Percentiles rank a stretch among this genome's conserved stretches.
Evolutionary conservation across 345 rosid species (phyloP).

Genomic region (Ailanthus altissimus): DNA sequence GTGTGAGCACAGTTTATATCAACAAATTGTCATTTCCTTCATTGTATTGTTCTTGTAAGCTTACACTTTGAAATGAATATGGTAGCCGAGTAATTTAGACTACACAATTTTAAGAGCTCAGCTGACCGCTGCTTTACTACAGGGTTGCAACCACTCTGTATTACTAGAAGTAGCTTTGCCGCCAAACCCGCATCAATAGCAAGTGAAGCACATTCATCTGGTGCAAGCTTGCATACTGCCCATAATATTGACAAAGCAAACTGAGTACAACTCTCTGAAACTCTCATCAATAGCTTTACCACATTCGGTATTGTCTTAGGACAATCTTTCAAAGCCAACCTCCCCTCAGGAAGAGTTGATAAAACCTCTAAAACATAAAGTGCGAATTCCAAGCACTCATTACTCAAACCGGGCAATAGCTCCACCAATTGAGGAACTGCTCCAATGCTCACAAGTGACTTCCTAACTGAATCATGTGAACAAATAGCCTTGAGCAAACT

Average conservation of each 20-base stretch:
- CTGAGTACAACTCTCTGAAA: conserved; percentile 61
- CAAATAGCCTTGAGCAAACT: conserved; percentile 51
- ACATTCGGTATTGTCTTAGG: conserved; percentile 49
- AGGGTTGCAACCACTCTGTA: conserved; percentile 65
- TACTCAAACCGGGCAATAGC: conserved; percentile 44
- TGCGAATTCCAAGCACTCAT: conserved; percentile 56
- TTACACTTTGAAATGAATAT: conserved; percentile 68
- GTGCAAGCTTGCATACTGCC: conserved; percentile 61
- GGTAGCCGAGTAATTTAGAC: conserved; percentile 61
- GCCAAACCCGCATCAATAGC: conserved; percentile 70
- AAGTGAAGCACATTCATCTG: conserved; percentile 54
- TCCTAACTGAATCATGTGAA: conserved; percentile 37
- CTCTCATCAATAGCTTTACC: conserved; percentile 55
- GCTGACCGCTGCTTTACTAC: conserved; percentile 60
- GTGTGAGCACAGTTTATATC: conserved; percentile 9
- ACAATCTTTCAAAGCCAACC: conserved; percentile 59
- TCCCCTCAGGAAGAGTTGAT: conserved; percentile 49
- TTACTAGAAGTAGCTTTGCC: conserved; percentile 59
- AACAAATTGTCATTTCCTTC: conserved; percentile 27
- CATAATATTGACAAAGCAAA: conserved; percentile 51
- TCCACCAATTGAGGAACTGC: conserved; percentile 62
- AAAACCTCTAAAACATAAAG: conserved; percentile 46
- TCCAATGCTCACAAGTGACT: conserved; percentile 52
- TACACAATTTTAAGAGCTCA: conserved; percentile 64
- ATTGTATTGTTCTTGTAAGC: conserved; percentile 66